A percentile compares a stretch with the other conserved stretches of the same genome.
Conservation (phyloP, 2,329 filamentous ascomycete species). For the Teratosphaeria pseudoeucalypti region DNA sequence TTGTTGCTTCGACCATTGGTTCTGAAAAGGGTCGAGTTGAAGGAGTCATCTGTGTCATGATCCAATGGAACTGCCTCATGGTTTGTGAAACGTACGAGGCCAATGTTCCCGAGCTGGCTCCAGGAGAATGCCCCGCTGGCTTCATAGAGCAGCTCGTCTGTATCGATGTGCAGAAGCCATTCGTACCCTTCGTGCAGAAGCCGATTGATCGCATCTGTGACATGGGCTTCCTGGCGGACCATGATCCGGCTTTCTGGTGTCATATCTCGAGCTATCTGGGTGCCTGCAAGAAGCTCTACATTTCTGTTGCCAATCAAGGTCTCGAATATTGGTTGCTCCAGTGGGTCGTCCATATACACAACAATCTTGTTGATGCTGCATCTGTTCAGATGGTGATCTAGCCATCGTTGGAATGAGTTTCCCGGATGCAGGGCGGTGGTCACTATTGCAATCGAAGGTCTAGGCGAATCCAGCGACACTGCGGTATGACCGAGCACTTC, state of each 20-base stretch:
- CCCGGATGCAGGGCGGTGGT: slow-evolving; percentile 1
- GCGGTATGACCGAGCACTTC: not conserved
- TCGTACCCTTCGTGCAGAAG: not conserved
- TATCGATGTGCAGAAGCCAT: slow-evolving; percentile 2
- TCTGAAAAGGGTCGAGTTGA: not conserved
- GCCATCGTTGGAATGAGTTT: not conserved
- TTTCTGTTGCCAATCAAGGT: not conserved
- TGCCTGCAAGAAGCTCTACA: not conserved
- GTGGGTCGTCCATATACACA: slow-evolving; percentile 1
- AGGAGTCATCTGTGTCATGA: not conserved
- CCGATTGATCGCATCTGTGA: not conserved
- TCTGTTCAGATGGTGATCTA: not conserved
- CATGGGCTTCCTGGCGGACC: not conserved
- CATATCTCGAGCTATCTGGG: not conserved
- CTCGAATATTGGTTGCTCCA: not conserved
- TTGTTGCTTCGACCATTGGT: not conserved
- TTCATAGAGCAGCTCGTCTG: slow-evolving; percentile 2
- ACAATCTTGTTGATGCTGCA: not conserved
- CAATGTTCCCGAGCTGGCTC: not conserved
- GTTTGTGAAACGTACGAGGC: slow-evolving; percentile 1
- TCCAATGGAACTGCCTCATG: slow-evolving; percentile 1
- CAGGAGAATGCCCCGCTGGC: not conserved
- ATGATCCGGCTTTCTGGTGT: slow-evolving; percentile 1
- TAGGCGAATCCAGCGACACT: not conserved
- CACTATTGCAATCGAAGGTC: not conserved